Percentiles rank a stretch among this genome's conserved stretches.
These are phyloP conservation scores for Suillus spraguei DNA, from an alignment of 768 basidiomycete species.

Conservation along the genomic window DNA sequence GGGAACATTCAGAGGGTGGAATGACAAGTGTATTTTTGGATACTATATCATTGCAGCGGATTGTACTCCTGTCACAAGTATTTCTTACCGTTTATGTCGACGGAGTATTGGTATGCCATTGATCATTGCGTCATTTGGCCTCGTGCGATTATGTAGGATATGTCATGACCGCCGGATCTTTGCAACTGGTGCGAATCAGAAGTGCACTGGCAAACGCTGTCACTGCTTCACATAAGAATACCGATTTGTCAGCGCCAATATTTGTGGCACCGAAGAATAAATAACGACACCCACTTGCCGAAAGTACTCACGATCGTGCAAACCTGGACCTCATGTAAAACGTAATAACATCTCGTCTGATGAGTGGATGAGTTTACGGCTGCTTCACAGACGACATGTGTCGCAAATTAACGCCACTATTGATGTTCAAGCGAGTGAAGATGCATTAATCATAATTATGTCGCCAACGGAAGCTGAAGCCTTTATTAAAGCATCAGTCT, in stretches of 20 bases:
- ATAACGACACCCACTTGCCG: conserved; percentile 2
- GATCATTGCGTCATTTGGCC: neutral
- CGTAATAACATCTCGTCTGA: neutral
- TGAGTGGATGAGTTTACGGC: neutral
- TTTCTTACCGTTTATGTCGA: neutral
- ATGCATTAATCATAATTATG: neutral
- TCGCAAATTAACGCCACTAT: neutral
- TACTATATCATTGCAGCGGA: conserved; percentile 17
- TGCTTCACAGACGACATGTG: neutral
- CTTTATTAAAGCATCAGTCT: neutral
- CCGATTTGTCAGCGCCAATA: neutral
- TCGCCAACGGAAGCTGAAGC: conserved; percentile 2
- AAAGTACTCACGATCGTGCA: conserved; percentile 2
- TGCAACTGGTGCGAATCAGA: conserved; percentile 4
- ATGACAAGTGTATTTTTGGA: conserved; percentile 19
- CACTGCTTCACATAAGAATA: conserved; percentile 7
- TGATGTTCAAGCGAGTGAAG: neutral
- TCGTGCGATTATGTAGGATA: conserved; percentile 1
- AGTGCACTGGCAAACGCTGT: conserved; percentile 7
- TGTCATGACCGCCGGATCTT: conserved; percentile 5
- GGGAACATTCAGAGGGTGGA: conserved; percentile 13
- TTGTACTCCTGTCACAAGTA: conserved; percentile 25
- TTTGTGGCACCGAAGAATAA: neutral
- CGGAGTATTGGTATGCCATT: neutral
- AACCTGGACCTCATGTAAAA: conserved; percentile 1